A percentile compares a stretch with the other conserved stretches of the same genome.
Evolutionary conservation across 1,284 basidiomycete genomes (phyloP).

Genomic region (Xerocomus subilludens): DNA sequence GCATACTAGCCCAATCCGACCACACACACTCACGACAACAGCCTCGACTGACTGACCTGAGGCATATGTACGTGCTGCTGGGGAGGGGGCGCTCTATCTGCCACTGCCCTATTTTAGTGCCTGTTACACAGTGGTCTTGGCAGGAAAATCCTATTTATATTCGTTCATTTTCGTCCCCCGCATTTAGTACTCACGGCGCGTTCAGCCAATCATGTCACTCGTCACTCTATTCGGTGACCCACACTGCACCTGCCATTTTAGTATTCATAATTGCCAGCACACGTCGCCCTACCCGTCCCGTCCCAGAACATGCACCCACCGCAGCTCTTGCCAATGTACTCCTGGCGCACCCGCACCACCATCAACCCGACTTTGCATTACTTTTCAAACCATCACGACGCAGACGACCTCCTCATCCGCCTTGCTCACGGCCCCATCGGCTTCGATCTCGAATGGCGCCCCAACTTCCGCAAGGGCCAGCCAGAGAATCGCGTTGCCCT

Average conservation of each 20-base stretch:
- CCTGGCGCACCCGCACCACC: constrained; percentile 37
- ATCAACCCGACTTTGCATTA: constrained; percentile 39
- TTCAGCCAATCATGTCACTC: constrained; percentile 42
- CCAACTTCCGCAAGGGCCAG: constrained; percentile 62
- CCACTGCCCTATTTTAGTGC: constrained; percentile 40
- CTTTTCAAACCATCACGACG: constrained; percentile 39
- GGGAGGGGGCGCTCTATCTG: no score
- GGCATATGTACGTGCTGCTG: no score
- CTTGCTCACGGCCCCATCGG: constrained; percentile 61
- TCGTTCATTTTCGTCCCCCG: constrained; percentile 41
- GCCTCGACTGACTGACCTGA: no score
- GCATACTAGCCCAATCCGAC: no score
- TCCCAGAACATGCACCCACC: background rate
- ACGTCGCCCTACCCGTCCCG: constrained; percentile 9
- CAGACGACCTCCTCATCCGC: constrained; percentile 40
- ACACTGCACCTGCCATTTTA: constrained; percentile 31
- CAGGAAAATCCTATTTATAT: constrained; percentile 52
- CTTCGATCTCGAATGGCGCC: constrained; percentile 82
- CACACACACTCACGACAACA: no score
- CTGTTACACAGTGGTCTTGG: constrained; percentile 51
- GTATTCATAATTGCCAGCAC: constrained; percentile 27
- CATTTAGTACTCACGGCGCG: constrained; percentile 32
- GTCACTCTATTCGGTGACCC: constrained; percentile 36
- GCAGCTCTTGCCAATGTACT: constrained; percentile 39
- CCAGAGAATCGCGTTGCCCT: constrained; percentile 73